A percentile compares a stretch with the other conserved stretches of the same genome.
Evolutionary conservation across 2,329 filamentous ascomycete species (phyloP).

Genomic region (Neospermospora avenae): DNA sequence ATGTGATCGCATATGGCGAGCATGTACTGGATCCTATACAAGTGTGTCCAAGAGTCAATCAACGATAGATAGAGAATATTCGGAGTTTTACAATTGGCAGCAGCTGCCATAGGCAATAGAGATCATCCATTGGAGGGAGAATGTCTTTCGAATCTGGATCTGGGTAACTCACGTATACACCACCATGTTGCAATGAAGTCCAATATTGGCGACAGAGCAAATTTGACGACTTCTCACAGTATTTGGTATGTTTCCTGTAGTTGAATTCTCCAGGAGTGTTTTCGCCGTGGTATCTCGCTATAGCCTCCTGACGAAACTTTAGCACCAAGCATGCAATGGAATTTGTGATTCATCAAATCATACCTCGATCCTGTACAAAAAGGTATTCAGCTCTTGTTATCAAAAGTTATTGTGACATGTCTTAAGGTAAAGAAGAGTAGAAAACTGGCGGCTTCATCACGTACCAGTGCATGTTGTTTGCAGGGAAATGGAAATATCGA

Average conservation of each 20-base stretch:
- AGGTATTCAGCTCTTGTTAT: no score
- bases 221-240: conserved; percentile 15
- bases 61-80: no score
- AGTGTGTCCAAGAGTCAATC: no score
- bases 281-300: conserved; percentile 16
- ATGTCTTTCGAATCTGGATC: neutral
- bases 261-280: neutral
- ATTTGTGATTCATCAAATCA: neutral
- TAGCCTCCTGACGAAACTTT: conserved; percentile 10
- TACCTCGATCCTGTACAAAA: conserved; percentile 15
- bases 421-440: no score
- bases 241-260: conserved; percentile 1
- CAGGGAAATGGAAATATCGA: conserved; percentile 24
- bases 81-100: no score
- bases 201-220: conserved; percentile 22
- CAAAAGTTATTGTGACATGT: no score
- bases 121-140: no score
- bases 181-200: conserved; percentile 21
- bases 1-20: conserved; percentile 23
- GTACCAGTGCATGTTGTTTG: conserved; percentile 22
- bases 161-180: neutral
- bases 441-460: no score
- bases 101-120: no score
- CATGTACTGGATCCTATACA: conserved; percentile 18
- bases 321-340: conserved; percentile 9